Evolutionary conservation across 805 yeast species (phyloP).

Genomic region (Hemisphaericaspora nanyangensis): DNA sequence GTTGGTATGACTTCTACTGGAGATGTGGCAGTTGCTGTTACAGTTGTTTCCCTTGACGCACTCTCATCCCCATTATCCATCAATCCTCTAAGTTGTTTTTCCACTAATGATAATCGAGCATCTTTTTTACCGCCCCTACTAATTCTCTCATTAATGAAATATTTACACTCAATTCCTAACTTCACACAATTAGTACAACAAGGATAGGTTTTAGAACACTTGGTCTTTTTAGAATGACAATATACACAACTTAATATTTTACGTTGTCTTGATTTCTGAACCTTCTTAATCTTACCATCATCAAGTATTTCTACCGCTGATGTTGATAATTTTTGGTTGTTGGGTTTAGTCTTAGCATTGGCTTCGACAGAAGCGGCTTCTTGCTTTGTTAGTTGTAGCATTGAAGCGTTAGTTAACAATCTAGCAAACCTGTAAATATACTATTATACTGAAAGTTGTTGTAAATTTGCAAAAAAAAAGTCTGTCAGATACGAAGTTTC

Average conservation of each 20-base stretch:
- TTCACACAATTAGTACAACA: slow-evolving; percentile 52
- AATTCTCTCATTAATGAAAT: slow-evolving; percentile 56
- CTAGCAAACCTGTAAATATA: no score
- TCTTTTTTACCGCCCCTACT: slow-evolving; percentile 39
- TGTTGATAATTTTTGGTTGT: no score
- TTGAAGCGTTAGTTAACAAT: no score
- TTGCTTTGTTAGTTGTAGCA: no score
- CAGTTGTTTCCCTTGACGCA: no score
- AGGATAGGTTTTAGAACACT: slow-evolving; percentile 59
- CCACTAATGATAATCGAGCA: slow-evolving; percentile 8
- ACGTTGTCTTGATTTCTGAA: slow-evolving; percentile 59
- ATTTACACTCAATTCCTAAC: slow-evolving; percentile 46
- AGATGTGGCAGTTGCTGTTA: no score
- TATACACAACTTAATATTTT: slow-evolving; percentile 54
- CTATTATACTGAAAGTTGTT: no score
- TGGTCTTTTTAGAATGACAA: slow-evolving; percentile 59
- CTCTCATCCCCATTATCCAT: no score
- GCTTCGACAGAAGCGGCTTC: no score
- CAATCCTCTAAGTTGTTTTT: slow-evolving; percentile 7
- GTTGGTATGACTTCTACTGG: no score
- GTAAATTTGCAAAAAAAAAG: no score
- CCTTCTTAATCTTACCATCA: slow-evolving; percentile 53
- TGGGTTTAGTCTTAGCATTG: background rate
- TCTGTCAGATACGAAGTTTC: no score
- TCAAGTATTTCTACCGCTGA: slow-evolving; percentile 26